Percentiles rank a stretch among this genome's conserved stretches.
Conservation (phyloP, 2,329 filamentous ascomycete species). For the Ophiostoma novo-ulmi region DNA sequence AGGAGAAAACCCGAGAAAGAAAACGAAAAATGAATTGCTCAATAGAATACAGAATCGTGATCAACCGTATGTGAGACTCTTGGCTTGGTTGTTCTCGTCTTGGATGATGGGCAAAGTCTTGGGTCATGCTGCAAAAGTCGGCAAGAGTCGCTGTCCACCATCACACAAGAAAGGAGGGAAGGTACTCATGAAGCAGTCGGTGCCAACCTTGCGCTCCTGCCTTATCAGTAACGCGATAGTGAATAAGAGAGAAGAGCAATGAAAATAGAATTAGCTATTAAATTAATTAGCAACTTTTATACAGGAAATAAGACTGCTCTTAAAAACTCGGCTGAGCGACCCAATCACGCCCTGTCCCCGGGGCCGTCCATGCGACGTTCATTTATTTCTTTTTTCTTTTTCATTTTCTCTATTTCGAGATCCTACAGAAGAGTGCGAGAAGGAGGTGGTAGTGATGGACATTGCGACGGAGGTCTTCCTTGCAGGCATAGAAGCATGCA, state of each 20-base stretch:
- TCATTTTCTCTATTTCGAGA: background rate
- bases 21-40: too few species aligned
- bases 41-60: background rate
- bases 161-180: background rate
- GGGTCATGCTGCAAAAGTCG: background rate
- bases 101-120: background rate
- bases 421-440: too few species aligned
- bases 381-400: background rate
- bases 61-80: background rate
- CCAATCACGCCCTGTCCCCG: constrained; percentile 10
- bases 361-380: background rate
- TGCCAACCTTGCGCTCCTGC: background rate
- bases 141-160: background rate
- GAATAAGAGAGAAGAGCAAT: constrained; percentile 10
- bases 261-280: background rate
- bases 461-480: background rate
- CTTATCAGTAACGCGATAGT: constrained; percentile 13
- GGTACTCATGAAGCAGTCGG: background rate
- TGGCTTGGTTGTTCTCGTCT: background rate
- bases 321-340: background rate
- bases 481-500: constrained; percentile 1
- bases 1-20: background rate
- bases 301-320: background rate
- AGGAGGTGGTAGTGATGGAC: background rate
- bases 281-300: background rate